phyloP scores from a whole-genome alignment of 768 basidiomycete genomes.

The Macrocybe gigantea region DNA sequence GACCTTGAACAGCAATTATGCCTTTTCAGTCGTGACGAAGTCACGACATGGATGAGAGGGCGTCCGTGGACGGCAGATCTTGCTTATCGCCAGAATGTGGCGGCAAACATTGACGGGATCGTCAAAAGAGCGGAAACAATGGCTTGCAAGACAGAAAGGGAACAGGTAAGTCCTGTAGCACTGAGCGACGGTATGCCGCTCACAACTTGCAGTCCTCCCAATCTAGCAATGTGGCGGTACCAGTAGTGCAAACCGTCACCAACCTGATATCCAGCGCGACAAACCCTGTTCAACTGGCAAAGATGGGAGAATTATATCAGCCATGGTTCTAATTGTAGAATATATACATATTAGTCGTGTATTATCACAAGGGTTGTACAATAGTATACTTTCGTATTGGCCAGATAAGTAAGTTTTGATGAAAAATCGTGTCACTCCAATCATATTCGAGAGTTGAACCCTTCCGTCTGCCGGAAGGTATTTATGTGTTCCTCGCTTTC shows the following conservation, averaged over 20 bases:
- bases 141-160: slow-evolving; percentile 83
- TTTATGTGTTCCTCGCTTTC: slow-evolving; percentile 65
- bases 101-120: slow-evolving; percentile 58
- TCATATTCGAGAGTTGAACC: slow-evolving; percentile 13
- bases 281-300: slow-evolving; percentile 77
- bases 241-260: slow-evolving; percentile 77
- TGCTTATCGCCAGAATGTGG: slow-evolving; percentile 48
- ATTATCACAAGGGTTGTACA: too few relatives aligned
- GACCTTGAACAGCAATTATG: slow-evolving; percentile 91
- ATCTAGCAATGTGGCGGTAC: slow-evolving; percentile 31
- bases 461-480: slow-evolving; percentile 73
- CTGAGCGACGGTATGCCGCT: slow-evolving; percentile 1
- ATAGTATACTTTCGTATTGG: too few relatives aligned
- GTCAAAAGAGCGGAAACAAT: slow-evolving; percentile 78
- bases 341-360: background rate
- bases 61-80: slow-evolving; percentile 54
- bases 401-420: too few relatives aligned
- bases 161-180: slow-evolving; percentile 46
- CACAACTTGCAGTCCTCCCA: slow-evolving; percentile 21
- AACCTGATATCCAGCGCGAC: slow-evolving; percentile 83
- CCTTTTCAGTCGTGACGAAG: slow-evolving; percentile 91
- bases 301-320: slow-evolving; percentile 80
- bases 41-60: slow-evolving; percentile 67
- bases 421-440: background rate
- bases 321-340: slow-evolving; percentile 67